Percentiles rank a stretch among this genome's conserved stretches.
Conservation (phyloP, 129 eudicot species). For the carrot (Daucus carota) region DNA sequence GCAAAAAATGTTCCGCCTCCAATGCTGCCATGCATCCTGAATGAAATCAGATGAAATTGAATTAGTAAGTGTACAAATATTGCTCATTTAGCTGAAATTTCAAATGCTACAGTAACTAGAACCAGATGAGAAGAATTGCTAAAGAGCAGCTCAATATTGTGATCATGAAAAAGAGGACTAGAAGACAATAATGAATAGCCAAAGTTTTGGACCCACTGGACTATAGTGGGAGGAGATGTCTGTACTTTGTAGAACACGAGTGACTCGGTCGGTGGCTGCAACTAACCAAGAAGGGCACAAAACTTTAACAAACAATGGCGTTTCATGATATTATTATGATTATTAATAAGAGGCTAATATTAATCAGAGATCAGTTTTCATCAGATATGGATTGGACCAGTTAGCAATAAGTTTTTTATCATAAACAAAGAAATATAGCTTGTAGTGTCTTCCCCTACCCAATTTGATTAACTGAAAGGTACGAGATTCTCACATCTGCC, state of each 20-base stretch:
- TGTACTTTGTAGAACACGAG: neutral
- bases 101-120: neutral
- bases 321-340: neutral
- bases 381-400: neutral
- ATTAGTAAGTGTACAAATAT: neutral
- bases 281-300: neutral
- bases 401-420: neutral
- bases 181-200: neutral
- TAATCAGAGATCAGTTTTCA: neutral
- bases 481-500: neutral
- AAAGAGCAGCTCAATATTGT: neutral
- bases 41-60: slow-evolving; percentile 11
- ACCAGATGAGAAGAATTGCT: neutral
- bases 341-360: neutral
- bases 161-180: neutral
- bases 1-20: slow-evolving; percentile 94
- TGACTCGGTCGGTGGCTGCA: neutral
- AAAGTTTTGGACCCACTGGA: neutral
- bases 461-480: too few relatives aligned
- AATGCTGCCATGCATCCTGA: slow-evolving; percentile 98
- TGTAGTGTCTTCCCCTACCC: neutral
- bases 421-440: neutral
- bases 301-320: neutral
- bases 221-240: neutral
- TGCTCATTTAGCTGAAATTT: neutral